Conservation (phyloP, 805 yeast species). For the Candida succiphila region DNA sequence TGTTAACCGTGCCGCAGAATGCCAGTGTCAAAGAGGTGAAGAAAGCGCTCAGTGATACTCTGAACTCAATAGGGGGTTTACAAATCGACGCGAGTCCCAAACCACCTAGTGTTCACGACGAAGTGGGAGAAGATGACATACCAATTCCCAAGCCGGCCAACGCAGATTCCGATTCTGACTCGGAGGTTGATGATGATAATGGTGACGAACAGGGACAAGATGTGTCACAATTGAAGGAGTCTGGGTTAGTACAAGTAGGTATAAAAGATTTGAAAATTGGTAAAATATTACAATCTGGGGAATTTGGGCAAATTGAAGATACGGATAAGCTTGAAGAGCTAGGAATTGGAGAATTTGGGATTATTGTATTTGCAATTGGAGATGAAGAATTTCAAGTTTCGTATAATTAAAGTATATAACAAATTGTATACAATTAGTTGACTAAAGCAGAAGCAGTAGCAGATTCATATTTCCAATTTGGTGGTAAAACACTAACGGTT, state of each 20-base stretch:
- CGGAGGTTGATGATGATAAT: conserved; percentile 16
- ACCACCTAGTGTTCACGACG: conserved; percentile 21
- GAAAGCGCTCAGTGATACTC: conserved; percentile 23
- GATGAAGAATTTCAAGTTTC: not conserved
- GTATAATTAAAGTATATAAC: not conserved
- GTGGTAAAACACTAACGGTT: conserved; percentile 98
- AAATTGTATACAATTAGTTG: conserved; percentile 46
- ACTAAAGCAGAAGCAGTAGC: conserved; percentile 99
- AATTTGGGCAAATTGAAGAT: not conserved
- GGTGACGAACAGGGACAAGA: conserved; percentile 3
- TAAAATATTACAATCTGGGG: conserved; percentile 3
- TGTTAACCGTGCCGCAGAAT: conserved; percentile 15
- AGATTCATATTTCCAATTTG: conserved; percentile 99
- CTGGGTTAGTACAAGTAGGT: not conserved
- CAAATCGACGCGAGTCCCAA: conserved; percentile 15
- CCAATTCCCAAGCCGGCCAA: conserved; percentile 28
- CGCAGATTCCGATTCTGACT: conserved; percentile 20
- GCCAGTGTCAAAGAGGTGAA: conserved; percentile 18
- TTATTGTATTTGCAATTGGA: not conserved
- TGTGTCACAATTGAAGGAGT: not conserved
- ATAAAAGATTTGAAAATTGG: conserved; percentile 7
- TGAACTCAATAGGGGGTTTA: conserved; percentile 41
- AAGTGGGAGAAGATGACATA: conserved; percentile 26
- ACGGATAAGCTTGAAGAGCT: conserved; percentile 10
- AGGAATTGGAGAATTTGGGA: conserved; percentile 15